Percentiles rank a stretch among this genome's conserved stretches.
Conservation (phyloP, 495 filamentous ascomycete species). For the Cenococcum geophilum region DNA sequence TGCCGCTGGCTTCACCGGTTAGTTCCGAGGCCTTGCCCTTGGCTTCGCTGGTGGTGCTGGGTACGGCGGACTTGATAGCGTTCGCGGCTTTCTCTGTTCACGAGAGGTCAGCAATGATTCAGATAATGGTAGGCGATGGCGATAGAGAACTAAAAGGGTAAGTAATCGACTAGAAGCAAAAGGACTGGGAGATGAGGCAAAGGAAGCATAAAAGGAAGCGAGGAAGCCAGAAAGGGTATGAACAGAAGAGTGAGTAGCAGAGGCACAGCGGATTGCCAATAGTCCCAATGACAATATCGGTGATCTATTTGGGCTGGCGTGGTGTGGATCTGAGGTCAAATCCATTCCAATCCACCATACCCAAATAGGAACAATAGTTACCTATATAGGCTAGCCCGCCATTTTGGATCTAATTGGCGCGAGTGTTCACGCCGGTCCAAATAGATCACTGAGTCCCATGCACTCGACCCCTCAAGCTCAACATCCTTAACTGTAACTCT, state of each 20-base stretch:
- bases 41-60: conserved; percentile 43
- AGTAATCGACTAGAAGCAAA: not conserved
- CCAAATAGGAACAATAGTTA: not conserved
- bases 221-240: not conserved
- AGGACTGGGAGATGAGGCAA: not conserved
- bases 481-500: not conserved
- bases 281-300: no score
- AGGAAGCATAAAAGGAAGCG: not conserved
- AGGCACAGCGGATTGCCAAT: no score
- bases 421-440: no score
- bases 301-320: no score
- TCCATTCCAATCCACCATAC: no score
- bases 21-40: conserved; percentile 43
- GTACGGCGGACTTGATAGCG: conserved; percentile 41
- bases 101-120: not conserved
- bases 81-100: conserved; percentile 44
- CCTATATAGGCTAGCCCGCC: no score
- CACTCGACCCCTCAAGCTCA: not conserved
- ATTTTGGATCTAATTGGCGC: no score
- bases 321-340: no score
- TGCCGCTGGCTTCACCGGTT: conserved; percentile 41
- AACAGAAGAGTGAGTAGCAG: no score
- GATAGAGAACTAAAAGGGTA: not conserved
- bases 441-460: no score
- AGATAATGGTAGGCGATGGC: conserved; percentile 2